Evolutionary conservation across 805 yeast species (phyloP), one percentile per base, ranked within the genome.

Genomic region (Groenewaldozyma salmanticensis): DNA sequence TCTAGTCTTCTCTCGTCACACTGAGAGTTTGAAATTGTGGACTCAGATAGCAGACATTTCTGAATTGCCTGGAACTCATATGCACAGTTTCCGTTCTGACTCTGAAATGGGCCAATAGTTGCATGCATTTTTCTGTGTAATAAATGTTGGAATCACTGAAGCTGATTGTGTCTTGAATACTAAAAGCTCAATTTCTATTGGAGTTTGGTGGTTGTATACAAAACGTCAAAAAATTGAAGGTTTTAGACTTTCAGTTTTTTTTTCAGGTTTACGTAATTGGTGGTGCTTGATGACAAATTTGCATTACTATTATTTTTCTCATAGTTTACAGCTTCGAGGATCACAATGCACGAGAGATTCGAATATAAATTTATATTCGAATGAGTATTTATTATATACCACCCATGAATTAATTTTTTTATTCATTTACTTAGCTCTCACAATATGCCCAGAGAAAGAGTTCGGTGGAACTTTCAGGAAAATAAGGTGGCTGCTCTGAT

Each of bases 401-500:
- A n/a, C n/a, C n/a, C n/a, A n/a, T n/a, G n/a, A n/a, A n/a, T n/a
- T n/a, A n/a, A n/a, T n/a, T n/a, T n/a, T n/a, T n/a, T n/a, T n/a
- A n/a, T n/a, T n/a, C n/a, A n/a, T n/a, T n/a, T n/a, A n/a, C n/a
- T n/a, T n/a, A n/a, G n/a, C n/a, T n/a, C n/a, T n/a, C n/a, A n/a
- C n/a, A n/a, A n/a, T n/a, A 24, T 24, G 43, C 42, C 29, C 29
- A 24, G 29, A 24, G 29, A 52, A 20, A 41, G 39, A 32, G 43
- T 50, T 21, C 40, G 64, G 38, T 59, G 64, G 64, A 59, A 55
- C 18, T 43, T 54, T 9, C 29, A 50, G 17, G 60, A 51, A 9
- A 61, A 56, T 42, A 48, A 48, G 35, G 48, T 52, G 5, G 60
- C 60, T 1, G 48, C 50, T 31, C 38, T 51, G 32, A 43, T 46